Evolutionary conservation across 805 yeast species (phyloP), one percentile per base, ranked within the genome.

Genomic region (Yarrowia phangngaensis): DNA sequence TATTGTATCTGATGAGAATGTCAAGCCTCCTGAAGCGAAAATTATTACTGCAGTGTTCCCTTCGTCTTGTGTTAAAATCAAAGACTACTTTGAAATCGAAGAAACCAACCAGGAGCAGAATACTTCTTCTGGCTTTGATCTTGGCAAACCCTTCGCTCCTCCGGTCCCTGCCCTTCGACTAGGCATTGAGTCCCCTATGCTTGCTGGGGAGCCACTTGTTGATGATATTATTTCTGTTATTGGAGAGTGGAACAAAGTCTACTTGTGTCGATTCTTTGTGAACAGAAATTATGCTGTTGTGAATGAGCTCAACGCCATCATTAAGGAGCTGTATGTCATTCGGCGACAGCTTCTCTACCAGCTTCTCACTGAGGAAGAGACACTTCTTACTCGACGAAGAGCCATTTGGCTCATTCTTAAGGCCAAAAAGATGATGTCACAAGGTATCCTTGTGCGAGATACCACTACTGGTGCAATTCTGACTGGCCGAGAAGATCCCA

Each of bases 401-500:
- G 63, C 65, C 8, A 57, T 63, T 9, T 62, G 64, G 64, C 56
- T 51, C 20, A 56, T 64, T 22, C 55, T 59, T 23, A 52, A 60
- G 33, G 61, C 61, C 31, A 55, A 57, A 48, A 64, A 63, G 51
- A 53, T 63, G 20, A 55, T 64, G 20, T 56, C 60, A 14, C 58
- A 64, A 33, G 64, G 63, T 19, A 56, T 63, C 36, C 55, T 64
- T 15, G 66, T 63, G 8, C 56, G 66, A 22, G 60, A 59, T 15
- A 56, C 57, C 7, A 30, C 26, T 13, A 54, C 63, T 11, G 66
- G 65, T 29, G 56, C 55, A 23, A 51, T 64, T 24, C 51, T 58
- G 27, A 49, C 60, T 15, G 61, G 58, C 19, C 48, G 52, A 24
- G 58, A 53, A 24, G 62, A 72, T 30, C 80, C 88, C 5, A 75